Conservation (phyloP, 768 basidiomycete species). For the Tylopilus subfusipes region DNA sequence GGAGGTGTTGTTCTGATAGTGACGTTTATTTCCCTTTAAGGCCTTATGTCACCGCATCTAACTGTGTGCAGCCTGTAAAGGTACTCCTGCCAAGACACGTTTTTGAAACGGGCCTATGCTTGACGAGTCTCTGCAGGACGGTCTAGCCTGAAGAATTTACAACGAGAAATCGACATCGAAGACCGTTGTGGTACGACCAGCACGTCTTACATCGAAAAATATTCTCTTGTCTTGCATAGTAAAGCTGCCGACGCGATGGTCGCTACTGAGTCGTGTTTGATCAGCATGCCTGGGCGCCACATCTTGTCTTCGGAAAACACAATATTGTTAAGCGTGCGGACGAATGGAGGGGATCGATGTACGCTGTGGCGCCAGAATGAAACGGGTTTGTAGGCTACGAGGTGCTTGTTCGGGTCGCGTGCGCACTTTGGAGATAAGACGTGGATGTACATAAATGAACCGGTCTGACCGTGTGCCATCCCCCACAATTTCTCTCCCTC, state of each 20-base stretch:
- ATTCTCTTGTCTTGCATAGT: neutral
- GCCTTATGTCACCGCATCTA: constrained; percentile 34
- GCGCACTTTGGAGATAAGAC: constrained; percentile 17
- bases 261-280: constrained; percentile 4
- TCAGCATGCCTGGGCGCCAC: neutral
- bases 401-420: constrained; percentile 8
- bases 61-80: constrained; percentile 31
- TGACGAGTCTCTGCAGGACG: neutral
- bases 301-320: neutral
- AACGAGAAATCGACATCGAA: neutral
- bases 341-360: neutral
- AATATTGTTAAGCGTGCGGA: neutral
- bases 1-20: constrained; percentile 1
- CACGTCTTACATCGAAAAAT: neutral
- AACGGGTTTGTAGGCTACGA: neutral
- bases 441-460: constrained; percentile 24
- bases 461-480: constrained; percentile 11
- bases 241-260: neutral
- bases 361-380: neutral
- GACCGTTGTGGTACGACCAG: neutral
- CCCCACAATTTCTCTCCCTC: constrained; percentile 4
- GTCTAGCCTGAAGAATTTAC: neutral
- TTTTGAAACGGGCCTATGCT: constrained; percentile 2
- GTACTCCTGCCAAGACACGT: neutral
- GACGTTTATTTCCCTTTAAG: constrained; percentile 16